Evolutionary conservation across 495 filamentous ascomycete species (phyloP), one percentile per base, ranked within the genome.

Genomic region (Neurospora tetraspora): DNA sequence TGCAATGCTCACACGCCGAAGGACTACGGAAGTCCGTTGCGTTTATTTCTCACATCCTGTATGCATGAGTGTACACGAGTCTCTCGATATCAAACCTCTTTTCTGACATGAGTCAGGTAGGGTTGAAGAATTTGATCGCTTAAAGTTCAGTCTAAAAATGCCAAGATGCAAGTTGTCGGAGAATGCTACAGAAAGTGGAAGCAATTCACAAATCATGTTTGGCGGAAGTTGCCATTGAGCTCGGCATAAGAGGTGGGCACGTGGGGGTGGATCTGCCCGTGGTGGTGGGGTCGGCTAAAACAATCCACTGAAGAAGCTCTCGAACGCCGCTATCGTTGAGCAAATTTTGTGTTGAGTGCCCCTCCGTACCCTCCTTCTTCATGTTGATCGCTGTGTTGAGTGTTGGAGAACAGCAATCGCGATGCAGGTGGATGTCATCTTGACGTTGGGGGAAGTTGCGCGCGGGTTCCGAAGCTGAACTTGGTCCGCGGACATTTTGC

Each of bases 321-420:
- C 53, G 3, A 36, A 34, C 53, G 53, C 27, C 27, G 27, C 53
- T 34, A 61, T 61, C 53, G 74, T 68, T 75, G 74, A 71, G 74
- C 39, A 73, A 75, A 71, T 71, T 75, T 71, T 75, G 74, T 75
- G 74, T 65, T 75, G 73, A 75, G 47, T 71, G 39, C 34, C 42
- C 39, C 61, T 53, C 43, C 18, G 12, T 27, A 12, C 70, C 37
- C 71, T 68, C 37, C 31, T 47, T 65, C 72, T 47, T 31, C 39
- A 45, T 39, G 72, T 34, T 45, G 34, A 37, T 47, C 40, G 39
- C 70, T 59, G 12, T 71, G 40, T 47, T 53, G 39, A 61, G 53
- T 61, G 53, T 61, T 61, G 53, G 53, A 40, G 16, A 31, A 53
- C 40, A 23, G 70, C 47, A 61, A 42, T 36, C 16, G 27, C 16